A percentile compares a stretch with the other conserved stretches of the same genome.
These are phyloP conservation scores for Penicillium sp. DNA, from an alignment of 2,329 filamentous ascomycete genomes.

Conservation along the genomic window DNA sequence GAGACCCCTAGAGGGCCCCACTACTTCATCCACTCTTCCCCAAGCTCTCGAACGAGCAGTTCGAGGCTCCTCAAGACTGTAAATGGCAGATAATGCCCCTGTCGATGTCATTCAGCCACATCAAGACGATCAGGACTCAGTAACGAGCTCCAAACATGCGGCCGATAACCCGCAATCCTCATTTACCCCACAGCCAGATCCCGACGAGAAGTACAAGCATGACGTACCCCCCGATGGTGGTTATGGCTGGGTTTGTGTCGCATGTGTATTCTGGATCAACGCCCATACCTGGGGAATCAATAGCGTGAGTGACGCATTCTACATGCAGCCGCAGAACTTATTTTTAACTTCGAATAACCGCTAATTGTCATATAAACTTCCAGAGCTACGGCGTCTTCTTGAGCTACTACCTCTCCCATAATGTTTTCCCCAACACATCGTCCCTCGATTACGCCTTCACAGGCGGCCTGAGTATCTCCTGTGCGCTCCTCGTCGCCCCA, in stretches of 20 bases:
- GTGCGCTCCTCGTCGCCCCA: constrained; percentile 58
- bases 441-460: constrained; percentile 60
- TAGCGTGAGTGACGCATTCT: constrained; percentile 46
- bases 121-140: constrained; percentile 12
- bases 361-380: not conserved
- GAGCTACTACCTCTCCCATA: constrained; percentile 56
- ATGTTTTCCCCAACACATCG: constrained; percentile 56
- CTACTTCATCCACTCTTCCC: not conserved
- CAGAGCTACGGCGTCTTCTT: constrained; percentile 59
- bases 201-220: constrained; percentile 32
- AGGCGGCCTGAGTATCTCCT: constrained; percentile 59
- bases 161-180: constrained; percentile 9
- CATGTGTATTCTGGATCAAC: constrained; percentile 58
- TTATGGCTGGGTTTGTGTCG: constrained; percentile 63
- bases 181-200: constrained; percentile 4
- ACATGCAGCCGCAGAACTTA: not conserved
- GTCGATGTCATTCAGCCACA: constrained; percentile 31
- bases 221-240: constrained; percentile 54
- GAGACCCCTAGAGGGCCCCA: not conserved
- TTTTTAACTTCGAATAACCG: not conserved
- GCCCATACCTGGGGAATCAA: constrained; percentile 76
- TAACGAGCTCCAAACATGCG: constrained; percentile 7
- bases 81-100: constrained; percentile 34
- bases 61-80: not conserved
- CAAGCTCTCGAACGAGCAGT: not conserved